Evolutionary conservation across 257 asterid genomes (phyloP).

Genomic region (Gentiana straminea): DNA sequence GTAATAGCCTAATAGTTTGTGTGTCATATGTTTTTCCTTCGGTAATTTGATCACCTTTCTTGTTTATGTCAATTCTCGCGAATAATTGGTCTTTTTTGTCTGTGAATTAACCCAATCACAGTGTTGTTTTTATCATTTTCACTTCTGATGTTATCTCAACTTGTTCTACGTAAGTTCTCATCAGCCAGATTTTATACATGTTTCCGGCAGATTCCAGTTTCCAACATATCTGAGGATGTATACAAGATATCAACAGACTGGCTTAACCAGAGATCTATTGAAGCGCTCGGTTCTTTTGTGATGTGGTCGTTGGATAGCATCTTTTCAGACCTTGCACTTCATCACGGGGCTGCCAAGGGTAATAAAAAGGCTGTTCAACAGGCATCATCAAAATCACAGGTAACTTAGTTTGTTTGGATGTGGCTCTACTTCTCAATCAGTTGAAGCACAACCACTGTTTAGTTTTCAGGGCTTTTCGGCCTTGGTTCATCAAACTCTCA

Average conservation of each 20-base stretch:
- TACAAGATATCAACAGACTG: conserved; percentile 32
- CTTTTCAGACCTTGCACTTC: conserved; percentile 15
- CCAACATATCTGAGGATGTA: conserved; percentile 24
- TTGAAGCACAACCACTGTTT: no score
- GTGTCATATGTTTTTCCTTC: not conserved
- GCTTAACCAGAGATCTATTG: conserved; percentile 26
- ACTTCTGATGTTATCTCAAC: not conserved
- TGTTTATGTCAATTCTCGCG: not conserved
- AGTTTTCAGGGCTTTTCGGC: no score
- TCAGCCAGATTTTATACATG: not conserved
- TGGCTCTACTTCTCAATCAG: not conserved
- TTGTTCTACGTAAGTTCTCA: not conserved
- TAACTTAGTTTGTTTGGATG: not conserved
- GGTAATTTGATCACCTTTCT: not conserved
- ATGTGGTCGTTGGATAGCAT: conserved; percentile 26
- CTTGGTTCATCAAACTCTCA: no score
- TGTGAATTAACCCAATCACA: not conserved
- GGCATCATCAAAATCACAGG: conserved; percentile 27
- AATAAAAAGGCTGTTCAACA: conserved; percentile 20
- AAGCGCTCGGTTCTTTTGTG: conserved; percentile 27
- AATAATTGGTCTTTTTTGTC: not conserved
- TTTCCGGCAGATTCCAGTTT: conserved; percentile 24
- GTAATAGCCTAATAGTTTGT: not conserved
- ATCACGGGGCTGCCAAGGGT: conserved; percentile 21
- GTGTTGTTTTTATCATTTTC: not conserved